Base-by-base conservation (phyloP, 805 yeast species). In the Saccharomycodes ludwigii region DNA sequence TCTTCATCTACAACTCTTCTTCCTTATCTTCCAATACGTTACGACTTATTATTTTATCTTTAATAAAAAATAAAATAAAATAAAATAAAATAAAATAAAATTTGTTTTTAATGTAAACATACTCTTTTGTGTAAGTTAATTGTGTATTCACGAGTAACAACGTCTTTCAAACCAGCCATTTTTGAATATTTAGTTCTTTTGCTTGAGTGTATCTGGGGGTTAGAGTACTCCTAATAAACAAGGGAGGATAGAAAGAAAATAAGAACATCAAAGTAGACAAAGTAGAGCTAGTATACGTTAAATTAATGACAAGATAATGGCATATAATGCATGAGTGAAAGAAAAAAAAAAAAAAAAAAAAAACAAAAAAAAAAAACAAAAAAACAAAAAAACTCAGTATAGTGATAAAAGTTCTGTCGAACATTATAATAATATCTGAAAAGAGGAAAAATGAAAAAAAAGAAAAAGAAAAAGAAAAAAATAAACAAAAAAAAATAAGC, bases 101-200 rank as follows among this genome's bases (percentile, higher is more conserved):
- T 12, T 18, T 8, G 4, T 24, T 35, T 32, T 35, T 33, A 33
- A 34, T 30, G 13, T 19, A 22, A 27, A 80, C 93, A 64, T 79
- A 83, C 94, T 73, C 97, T 85, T 71, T 85, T 88, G 94, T 85
- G 95, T 70, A 88, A 73, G 84, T 91, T 88, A 71, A 91, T 86
- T 78, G 98, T 91, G 84, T 91, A 91, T 74, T 91, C 99, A 71
- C 99, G 94, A 68, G 98, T 82, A 70, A 91, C 96, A 70, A 85
- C 95, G 86, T 91, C 97, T 73, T 82, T 81, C 66, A 85, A 73
- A 69, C 64, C 64, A 52, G 68, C 65, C 68, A 64, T 63, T 50
- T 52, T 54, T 42, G 35, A 35, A 28, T 30, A 31, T 22, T 27
- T 21, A 27, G 30, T 31, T 22, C 33, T 19, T 26, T 27, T 28